Conservation (phyloP, 148 eudicot genomes). For the Arbutus unedo region DNA sequence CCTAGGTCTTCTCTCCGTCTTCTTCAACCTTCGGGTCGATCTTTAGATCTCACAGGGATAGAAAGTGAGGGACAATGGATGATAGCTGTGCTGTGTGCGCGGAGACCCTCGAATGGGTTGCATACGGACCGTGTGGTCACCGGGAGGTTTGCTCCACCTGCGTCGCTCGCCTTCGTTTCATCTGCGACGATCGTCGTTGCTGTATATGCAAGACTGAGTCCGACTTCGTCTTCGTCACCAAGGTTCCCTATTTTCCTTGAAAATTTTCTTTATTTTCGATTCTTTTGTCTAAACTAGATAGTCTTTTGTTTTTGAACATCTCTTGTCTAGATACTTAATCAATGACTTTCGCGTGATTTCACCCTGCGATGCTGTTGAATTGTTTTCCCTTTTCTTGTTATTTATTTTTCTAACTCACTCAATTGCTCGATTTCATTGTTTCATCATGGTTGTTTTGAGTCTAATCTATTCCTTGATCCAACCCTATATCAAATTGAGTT, state of each 20-base stretch:
- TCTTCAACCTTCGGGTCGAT: background rate
- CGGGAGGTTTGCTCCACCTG: slow-evolving; percentile 95
- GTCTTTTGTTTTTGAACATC: background rate
- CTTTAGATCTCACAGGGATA: background rate
- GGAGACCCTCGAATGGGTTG: slow-evolving; percentile 85
- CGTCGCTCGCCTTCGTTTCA: slow-evolving; percentile 90
- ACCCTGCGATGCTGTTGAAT: background rate
- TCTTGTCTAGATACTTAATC: background rate
- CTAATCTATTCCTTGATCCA: too few relatives aligned
- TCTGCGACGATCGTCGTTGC: slow-evolving; percentile 85
- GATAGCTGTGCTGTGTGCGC: slow-evolving; percentile 96
- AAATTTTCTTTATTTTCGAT: background rate
- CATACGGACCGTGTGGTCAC: slow-evolving; percentile 83
- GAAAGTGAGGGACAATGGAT: slow-evolving; percentile 43
- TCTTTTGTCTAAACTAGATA: background rate
- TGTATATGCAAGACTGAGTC: slow-evolving; percentile 82
- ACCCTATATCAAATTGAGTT: too few relatives aligned
- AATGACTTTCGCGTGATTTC: background rate
- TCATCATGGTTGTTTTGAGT: background rate
- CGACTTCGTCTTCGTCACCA: slow-evolving; percentile 72
- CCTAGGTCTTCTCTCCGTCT: background rate
- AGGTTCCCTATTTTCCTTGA: slow-evolving; percentile 34
- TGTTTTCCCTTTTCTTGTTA: background rate
- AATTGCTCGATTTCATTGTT: background rate
- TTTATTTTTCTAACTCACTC: background rate